Evolutionary conservation across 2,329 filamentous ascomycete species (phyloP).

Genomic region (Cordyceps farinosa): DNA sequence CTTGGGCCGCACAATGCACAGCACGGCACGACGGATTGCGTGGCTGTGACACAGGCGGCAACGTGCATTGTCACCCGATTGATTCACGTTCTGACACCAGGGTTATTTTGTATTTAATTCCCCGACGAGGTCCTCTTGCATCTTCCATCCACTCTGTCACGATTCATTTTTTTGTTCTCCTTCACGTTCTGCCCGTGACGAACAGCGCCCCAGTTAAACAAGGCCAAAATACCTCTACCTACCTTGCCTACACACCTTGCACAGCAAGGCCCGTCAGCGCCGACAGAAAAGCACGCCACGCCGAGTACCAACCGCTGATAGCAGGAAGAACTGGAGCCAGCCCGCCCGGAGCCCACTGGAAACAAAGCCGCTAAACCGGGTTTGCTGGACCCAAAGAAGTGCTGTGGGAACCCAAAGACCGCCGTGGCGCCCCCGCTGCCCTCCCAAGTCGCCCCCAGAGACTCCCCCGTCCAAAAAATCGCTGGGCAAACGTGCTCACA

Average conservation of each 20-base stretch:
- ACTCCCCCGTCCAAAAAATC: conserved; percentile 3
- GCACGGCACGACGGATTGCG: background rate
- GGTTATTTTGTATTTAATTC: background rate
- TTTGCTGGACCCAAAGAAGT: background rate
- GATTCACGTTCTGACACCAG: background rate
- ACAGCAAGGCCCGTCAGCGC: background rate
- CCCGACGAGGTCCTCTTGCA: background rate
- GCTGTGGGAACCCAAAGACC: background rate
- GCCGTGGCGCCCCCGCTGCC: background rate
- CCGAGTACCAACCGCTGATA: background rate
- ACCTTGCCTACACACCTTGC: no score
- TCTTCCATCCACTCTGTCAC: background rate
- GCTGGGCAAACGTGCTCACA: background rate
- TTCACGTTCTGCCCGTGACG: background rate
- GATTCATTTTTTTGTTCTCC: background rate
- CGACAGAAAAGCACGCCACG: conserved; percentile 12
- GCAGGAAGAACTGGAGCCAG: conserved; percentile 6
- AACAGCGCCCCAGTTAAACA: conserved; percentile 3
- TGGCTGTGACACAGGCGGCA: conserved; percentile 2
- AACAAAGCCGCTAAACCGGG: background rate
- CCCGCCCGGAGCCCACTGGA: background rate
- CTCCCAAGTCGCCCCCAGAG: conserved; percentile 7
- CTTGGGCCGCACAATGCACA: background rate
- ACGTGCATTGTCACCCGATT: background rate
- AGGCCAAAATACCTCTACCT: background rate